These are phyloP conservation scores for Amoeboaphelidium protococcarum DNA, from an alignment of 371 early-diverging fungal species.

Conservation along the genomic window DNA sequence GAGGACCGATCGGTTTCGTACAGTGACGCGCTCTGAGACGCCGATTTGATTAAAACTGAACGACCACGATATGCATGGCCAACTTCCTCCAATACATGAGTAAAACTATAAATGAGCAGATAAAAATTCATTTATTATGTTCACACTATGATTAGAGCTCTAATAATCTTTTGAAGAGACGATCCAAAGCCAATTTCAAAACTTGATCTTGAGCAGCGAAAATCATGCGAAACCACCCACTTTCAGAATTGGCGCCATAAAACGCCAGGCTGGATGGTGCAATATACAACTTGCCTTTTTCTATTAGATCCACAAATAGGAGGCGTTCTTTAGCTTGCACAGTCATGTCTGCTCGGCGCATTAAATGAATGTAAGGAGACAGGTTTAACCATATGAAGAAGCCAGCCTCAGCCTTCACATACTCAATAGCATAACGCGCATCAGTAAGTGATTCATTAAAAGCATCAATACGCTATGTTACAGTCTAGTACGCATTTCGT, in stretches of 20 bases:
- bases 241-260: neutral
- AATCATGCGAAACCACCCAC: slow-evolving; percentile 2
- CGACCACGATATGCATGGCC: no score
- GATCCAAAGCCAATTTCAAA: neutral
- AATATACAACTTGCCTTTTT: slow-evolving; percentile 1
- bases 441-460: neutral
- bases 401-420: neutral
- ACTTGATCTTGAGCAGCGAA: neutral
- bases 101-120: no score
- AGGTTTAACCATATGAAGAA: slow-evolving; percentile 1
- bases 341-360: neutral
- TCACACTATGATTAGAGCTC: no score
- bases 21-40: no score
- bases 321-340: neutral
- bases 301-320: neutral
- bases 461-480: neutral
- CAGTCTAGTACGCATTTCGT: neutral
- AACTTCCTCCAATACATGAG: no score
- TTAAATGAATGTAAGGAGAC: neutral
- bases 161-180: no score
- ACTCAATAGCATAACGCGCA: neutral
- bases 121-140: no score
- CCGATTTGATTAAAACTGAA: no score
- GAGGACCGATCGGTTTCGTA: no score
- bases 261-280: neutral